These are phyloP conservation scores for Arabidopsis hybrid DNA, from an alignment of 441 rosid genomes.

Conservation along the genomic window DNA sequence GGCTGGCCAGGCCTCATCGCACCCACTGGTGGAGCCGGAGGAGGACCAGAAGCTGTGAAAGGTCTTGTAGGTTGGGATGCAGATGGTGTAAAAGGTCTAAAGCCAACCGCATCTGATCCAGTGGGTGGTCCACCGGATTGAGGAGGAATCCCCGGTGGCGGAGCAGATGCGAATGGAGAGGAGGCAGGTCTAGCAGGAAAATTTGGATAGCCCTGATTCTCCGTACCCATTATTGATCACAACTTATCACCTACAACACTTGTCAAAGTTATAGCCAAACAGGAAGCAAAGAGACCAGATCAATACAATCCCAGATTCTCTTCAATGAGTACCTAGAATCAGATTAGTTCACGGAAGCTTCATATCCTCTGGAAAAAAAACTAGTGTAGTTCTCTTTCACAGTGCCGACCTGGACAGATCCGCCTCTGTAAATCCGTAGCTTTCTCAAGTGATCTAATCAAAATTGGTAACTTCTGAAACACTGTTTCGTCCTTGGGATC, in stretches of 20 bases:
- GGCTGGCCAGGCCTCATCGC: slow-evolving; percentile 56
- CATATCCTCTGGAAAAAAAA: slow-evolving; percentile 17
- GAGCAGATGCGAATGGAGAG: slow-evolving; percentile 69
- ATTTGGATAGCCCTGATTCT: slow-evolving; percentile 72
- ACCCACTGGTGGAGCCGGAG: slow-evolving; percentile 48
- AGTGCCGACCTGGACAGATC: slow-evolving; percentile 34
- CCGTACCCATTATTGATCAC: slow-evolving; percentile 67
- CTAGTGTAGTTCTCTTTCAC: slow-evolving; percentile 5
- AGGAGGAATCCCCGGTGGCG: slow-evolving; percentile 66
- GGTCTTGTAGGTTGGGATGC: slow-evolving; percentile 56
- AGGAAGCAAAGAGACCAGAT: slow-evolving; percentile 22
- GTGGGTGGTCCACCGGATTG: slow-evolving; percentile 61
- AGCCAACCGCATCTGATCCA: slow-evolving; percentile 58
- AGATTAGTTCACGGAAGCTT: slow-evolving; percentile 32
- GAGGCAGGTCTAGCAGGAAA: slow-evolving; percentile 64
- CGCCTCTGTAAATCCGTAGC: slow-evolving; percentile 1
- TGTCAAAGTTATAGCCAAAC: slow-evolving; percentile 12
- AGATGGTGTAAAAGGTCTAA: slow-evolving; percentile 59
- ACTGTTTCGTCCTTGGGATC: not conserved
- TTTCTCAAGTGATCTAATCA: not conserved
- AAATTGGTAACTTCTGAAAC: slow-evolving; percentile 29
- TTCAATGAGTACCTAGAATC: slow-evolving; percentile 21
- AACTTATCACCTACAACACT: slow-evolving; percentile 23
- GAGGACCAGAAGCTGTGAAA: slow-evolving; percentile 53
- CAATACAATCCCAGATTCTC: slow-evolving; percentile 36